A percentile compares a stretch with the other conserved stretches of the same genome.
phyloP scores from a whole-genome alignment of 116 monocot genomes.

The Iris pallida region DNA sequence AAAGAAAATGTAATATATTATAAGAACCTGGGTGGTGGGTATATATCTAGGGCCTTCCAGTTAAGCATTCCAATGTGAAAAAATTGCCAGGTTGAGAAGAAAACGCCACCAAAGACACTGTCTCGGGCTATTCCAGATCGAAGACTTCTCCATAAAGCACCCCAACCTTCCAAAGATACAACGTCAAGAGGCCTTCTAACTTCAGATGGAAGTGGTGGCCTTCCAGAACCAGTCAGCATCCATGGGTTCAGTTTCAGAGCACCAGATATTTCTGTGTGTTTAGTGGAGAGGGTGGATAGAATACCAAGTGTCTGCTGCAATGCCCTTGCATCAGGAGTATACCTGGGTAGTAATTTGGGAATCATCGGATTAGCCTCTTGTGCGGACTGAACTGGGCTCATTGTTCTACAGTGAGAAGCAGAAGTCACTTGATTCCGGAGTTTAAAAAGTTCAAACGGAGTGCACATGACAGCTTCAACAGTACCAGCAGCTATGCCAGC shows the following conservation, averaged over 20 bases:
- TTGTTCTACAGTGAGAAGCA: conserved; percentile 27
- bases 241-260: conserved; percentile 75
- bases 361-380: conserved; percentile 26
- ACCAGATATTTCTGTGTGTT: conserved; percentile 36
- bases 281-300: conserved; percentile 52
- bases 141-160: conserved; percentile 77
- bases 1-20: too few relatives aligned
- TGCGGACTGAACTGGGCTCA: conserved; percentile 15
- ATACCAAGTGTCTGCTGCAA: conserved; percentile 50
- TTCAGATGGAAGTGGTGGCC: conserved; percentile 74
- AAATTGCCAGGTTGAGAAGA: conserved; percentile 94
- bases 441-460: conserved; percentile 92
- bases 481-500: conserved; percentile 83
- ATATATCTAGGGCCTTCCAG: conserved; percentile 76
- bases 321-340: conserved; percentile 50
- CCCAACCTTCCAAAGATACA: conserved; percentile 74
- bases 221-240: conserved; percentile 93
- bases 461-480: conserved; percentile 50
- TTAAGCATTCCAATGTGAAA: conserved; percentile 76
- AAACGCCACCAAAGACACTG: conserved; percentile 81
- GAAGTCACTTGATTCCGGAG: conserved; percentile 63
- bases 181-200: conserved; percentile 45
- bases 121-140: conserved; percentile 72
- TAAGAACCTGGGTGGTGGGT: conserved; percentile 68
- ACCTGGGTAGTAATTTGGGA: conserved; percentile 60